Evolutionary conservation across 805 yeast genomes (phyloP).

Genomic region (Ogataea pini): DNA sequence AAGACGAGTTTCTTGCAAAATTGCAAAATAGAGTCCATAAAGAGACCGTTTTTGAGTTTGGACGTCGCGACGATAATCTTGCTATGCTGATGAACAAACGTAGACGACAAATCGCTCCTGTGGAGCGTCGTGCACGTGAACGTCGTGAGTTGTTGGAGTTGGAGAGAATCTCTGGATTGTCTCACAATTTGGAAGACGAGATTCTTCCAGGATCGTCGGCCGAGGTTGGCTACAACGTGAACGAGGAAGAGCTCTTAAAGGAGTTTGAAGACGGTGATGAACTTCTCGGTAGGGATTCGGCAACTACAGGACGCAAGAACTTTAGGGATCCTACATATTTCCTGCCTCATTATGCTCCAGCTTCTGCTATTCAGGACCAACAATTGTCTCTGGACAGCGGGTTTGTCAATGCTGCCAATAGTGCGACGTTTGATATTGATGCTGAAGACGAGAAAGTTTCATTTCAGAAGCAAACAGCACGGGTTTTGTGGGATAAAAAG

Average conservation of each 20-base stretch:
- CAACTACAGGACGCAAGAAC: constrained; percentile 42
- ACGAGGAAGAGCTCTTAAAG: constrained; percentile 48
- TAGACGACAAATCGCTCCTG: constrained; percentile 76
- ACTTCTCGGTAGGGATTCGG: constrained; percentile 23
- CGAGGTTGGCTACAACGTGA: constrained; percentile 40
- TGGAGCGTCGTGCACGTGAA: constrained; percentile 77
- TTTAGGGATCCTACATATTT: constrained; percentile 79
- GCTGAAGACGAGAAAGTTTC: constrained; percentile 68
- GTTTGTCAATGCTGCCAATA: constrained; percentile 81
- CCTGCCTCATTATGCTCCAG: constrained; percentile 88
- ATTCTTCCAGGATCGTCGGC: constrained; percentile 48
- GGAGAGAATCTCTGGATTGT: constrained; percentile 73
- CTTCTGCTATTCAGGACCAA: constrained; percentile 75
- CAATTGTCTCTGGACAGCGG: constrained; percentile 61
- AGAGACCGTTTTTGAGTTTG: constrained; percentile 94
- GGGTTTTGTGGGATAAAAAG: constrained; percentile 90
- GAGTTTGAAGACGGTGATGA: constrained; percentile 57
- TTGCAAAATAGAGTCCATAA: constrained; percentile 67
- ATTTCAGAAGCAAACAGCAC: constrained; percentile 63
- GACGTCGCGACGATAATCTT: constrained; percentile 66
- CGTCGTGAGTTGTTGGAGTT: constrained; percentile 64
- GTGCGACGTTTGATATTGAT: constrained; percentile 82
- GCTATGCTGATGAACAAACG: constrained; percentile 83
- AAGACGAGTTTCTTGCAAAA: constrained; percentile 67
- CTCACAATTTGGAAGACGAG: constrained; percentile 75